Evolutionary conservation across 2,329 filamentous ascomycete genomes (phyloP).

Genomic region (Whalleya microplaca): DNA sequence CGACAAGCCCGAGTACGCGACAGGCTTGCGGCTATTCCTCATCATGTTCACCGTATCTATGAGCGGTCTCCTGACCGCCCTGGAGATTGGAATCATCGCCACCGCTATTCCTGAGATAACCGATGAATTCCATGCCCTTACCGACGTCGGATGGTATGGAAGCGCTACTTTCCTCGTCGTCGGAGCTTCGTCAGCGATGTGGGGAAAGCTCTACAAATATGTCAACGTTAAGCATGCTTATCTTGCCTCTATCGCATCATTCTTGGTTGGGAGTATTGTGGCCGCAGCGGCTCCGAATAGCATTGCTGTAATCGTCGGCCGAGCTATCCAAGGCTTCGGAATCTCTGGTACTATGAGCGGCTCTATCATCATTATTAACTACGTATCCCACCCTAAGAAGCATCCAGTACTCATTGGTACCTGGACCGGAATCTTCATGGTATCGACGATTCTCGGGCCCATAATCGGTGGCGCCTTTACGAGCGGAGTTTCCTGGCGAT

Average conservation of each 20-base stretch:
- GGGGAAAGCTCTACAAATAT: slow-evolving; percentile 42
- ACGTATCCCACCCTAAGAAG: slow-evolving; percentile 34
- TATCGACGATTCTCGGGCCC: slow-evolving; percentile 37
- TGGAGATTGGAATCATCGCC: slow-evolving; percentile 12
- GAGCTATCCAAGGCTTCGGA: slow-evolving; percentile 42
- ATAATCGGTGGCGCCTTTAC: slow-evolving; percentile 41
- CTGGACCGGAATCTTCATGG: slow-evolving; percentile 36
- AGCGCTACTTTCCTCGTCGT: slow-evolving; percentile 37
- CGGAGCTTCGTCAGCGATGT: slow-evolving; percentile 40
- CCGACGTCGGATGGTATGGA: slow-evolving; percentile 42
- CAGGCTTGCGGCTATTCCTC: no score
- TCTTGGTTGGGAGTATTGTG: slow-evolving; percentile 41
- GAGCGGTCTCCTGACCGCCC: no score
- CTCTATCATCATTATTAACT: slow-evolving; percentile 32
- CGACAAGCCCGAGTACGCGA: no score
- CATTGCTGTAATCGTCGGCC: slow-evolving; percentile 41
- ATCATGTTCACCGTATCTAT: no score
- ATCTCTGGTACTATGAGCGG: slow-evolving; percentile 41
- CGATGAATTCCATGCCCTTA: slow-evolving; percentile 35
- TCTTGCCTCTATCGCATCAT: slow-evolving; percentile 33
- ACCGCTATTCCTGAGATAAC: slow-evolving; percentile 28
- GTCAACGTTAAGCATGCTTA: slow-evolving; percentile 38
- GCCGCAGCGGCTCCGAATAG: slow-evolving; percentile 41
- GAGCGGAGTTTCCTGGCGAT: slow-evolving; percentile 36
- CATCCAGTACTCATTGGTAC: slow-evolving; percentile 36